Base-by-base conservation (phyloP, 2,329 filamentous ascomycete species). In the Diaporthe vexans region DNA sequence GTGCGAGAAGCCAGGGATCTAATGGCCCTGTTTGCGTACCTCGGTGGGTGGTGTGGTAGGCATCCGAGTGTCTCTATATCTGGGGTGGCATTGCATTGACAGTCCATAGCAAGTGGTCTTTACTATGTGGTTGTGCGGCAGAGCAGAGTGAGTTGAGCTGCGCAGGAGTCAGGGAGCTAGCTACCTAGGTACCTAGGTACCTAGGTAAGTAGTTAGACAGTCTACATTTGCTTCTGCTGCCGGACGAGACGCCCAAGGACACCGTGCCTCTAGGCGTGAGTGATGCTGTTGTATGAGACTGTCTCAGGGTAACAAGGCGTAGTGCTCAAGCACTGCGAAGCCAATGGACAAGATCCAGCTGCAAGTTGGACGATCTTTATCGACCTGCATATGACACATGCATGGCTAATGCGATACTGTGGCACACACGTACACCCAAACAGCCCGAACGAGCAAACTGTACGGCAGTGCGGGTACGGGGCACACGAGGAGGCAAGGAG, bases 291-390 rank as follows among this genome's bases (percentile, higher is more conserved):
- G 69, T 71, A 56, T 71, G 29, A 61, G 29, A n/a, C 26, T 61
- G 69, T 71, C 69, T 71, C 40, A 71, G 29, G 29, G n/a, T 52
- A 71, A 51, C 61, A 21, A 61, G 67, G 35, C 48, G 48, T 24
- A 21, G 46, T 35, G 21, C 46, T 68, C 29, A 48, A 24, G 37
- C 58, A 61, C 17, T 17, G 58, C 58, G 43, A 15, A 35, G 11
- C 37, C 21, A 37, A 26, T 19, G 33, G 58, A 8, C 26, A 40
- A 37, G 43, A 51, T 68, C 48, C 48, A 54, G 26, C 63, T 68
- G 48, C 48, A 33, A 40, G 29, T 21, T 40, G n/a, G 63, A 19
- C 63, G 63, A 68, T 68, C 21, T 37, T 40, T 17, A 15, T 68
- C 48, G 63, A 54, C 63, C 63, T 54, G 63, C 63, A 54, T 54